Base-by-base conservation (phyloP, 2,329 filamentous ascomycete genomes). In the Diplodia intermedia region DNA sequence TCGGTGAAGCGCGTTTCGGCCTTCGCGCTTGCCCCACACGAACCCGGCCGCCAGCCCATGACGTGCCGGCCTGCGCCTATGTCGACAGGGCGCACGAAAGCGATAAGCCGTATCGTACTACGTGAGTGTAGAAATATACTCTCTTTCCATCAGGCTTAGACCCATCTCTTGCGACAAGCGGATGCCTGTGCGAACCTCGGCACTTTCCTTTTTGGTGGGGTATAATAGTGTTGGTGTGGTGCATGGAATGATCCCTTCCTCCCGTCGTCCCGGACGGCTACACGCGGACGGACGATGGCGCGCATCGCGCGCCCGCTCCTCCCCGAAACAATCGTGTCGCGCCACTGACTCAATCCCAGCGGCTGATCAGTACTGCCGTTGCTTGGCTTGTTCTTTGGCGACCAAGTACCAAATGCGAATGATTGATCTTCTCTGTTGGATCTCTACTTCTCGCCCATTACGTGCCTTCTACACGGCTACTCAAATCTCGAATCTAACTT, bases 371-470 rank as follows among this genome's bases (percentile, higher is more conserved):
- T n/a, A n/a, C n/a, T n/a, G n/a, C n/a, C n/a, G n/a, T n/a, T n/a
- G n/a, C n/a, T n/a, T n/a, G n/a, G 26, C 26, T 26, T 26, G 26
- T 26, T 26, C 26, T 26, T 26, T 26, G 26, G 3, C 26, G 26
- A 26, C 26, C 26, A 26, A 23, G 23, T 23, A 23, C 23, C 23
- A 23, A 23, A 23, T 56, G 18, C 3, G n/a, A 56, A 20, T 18
- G 20, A 56, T 56, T 38, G 26, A 11, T 56, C 18, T 47, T 47
- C 1, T 60, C 36, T 47, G 14, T 57, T 18, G 8, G 23, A 14
- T 57, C 56, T 53, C 47, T 29, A 38, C 43, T 31, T 55, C 54
- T 40, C 54, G 31, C 18, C 15, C 47, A 63, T 63, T 63, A 63
- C 7, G 5, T 52, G 20, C 26, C 26, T 18, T n/a, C 7, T 33